Conservation (phyloP, 495 filamentous ascomycete genomes). For the Podospora conica region DNA sequence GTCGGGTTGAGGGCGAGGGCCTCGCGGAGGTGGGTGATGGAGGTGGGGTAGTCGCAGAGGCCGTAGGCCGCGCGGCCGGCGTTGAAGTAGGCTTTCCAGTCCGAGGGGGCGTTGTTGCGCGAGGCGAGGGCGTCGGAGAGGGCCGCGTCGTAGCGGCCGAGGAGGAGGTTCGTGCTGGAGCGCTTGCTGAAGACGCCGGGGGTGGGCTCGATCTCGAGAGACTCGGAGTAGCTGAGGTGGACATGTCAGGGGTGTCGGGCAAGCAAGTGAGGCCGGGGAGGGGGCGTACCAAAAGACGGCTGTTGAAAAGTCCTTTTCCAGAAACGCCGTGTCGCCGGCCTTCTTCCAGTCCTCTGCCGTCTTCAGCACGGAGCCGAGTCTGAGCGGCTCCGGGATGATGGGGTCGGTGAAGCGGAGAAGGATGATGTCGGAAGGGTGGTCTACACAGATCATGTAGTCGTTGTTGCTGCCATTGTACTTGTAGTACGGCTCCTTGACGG, state of each 20-base stretch:
- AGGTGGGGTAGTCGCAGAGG: conserved; percentile 33
- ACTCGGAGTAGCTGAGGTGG: conserved; percentile 35
- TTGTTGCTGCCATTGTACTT: conserved; percentile 35
- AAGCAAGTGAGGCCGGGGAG: not conserved
- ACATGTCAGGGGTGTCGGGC: not conserved
- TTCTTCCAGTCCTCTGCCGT: conserved; percentile 29
- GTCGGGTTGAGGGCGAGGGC: conserved; percentile 29
- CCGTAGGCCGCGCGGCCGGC: conserved; percentile 45
- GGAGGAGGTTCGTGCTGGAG: conserved; percentile 40
- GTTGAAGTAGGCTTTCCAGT: conserved; percentile 46
- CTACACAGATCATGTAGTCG: conserved; percentile 45
- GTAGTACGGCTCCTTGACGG: conserved; percentile 51
- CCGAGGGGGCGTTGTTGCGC: conserved; percentile 16
- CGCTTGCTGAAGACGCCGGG: conserved; percentile 35
- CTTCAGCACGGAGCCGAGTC: conserved; percentile 24
- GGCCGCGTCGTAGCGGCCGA: conserved; percentile 43
- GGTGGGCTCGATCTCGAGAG: conserved; percentile 14
- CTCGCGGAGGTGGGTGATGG: conserved; percentile 26
- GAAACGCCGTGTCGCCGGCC: conserved; percentile 30
- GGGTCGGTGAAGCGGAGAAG: conserved; percentile 20
- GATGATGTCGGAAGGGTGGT: conserved; percentile 46
- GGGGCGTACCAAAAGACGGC: conserved; percentile 29
- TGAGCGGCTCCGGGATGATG: conserved; percentile 26
- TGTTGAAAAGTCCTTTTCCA: conserved; percentile 30
- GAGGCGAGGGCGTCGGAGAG: conserved; percentile 38